A percentile compares a stretch with the other conserved stretches of the same genome.
These are phyloP conservation scores for Ottelia alismoides DNA, from an alignment of 106 monocot species.

Conservation along the genomic window DNA sequence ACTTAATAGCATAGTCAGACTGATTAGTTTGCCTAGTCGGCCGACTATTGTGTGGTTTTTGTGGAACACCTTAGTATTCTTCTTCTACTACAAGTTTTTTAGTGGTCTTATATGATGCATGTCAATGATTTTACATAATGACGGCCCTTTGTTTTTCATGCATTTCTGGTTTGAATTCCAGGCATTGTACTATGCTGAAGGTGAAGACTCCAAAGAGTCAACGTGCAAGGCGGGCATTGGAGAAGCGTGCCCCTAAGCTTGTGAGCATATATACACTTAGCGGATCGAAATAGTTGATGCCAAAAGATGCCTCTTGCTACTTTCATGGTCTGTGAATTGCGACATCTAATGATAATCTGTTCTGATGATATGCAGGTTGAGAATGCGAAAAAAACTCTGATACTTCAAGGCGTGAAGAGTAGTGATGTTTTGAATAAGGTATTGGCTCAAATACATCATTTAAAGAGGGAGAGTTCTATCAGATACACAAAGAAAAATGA, in stretches of 20 bases:
- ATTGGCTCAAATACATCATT: constrained; percentile 52
- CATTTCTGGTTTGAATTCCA: too few species aligned
- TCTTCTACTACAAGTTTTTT: too few species aligned
- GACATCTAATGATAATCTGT: background rate
- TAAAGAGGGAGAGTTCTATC: constrained; percentile 56
- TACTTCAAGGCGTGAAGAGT: constrained; percentile 87
- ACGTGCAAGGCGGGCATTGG: constrained; percentile 44
- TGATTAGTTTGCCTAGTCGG: too few species aligned
- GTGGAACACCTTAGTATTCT: too few species aligned
- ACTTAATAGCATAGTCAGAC: too few species aligned
- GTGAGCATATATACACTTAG: constrained; percentile 15
- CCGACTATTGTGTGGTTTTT: too few species aligned
- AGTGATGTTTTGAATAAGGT: constrained; percentile 50
- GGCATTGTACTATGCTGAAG: constrained; percentile 48
- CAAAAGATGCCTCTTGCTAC: background rate
- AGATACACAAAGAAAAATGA: constrained; percentile 67
- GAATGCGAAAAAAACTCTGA: constrained; percentile 73
- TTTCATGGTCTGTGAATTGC: background rate
- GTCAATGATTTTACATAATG: too few species aligned
- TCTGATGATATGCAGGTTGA: constrained; percentile 34
- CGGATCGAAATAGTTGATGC: background rate
- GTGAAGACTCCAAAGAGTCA: constrained; percentile 60
- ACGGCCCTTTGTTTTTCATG: too few species aligned
- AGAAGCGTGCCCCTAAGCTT: constrained; percentile 72
- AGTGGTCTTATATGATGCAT: too few species aligned